Evolutionary conservation across 257 asterid genomes (phyloP), one percentile per base, ranked within the genome.

Genomic region (Petrea volubilis): DNA sequence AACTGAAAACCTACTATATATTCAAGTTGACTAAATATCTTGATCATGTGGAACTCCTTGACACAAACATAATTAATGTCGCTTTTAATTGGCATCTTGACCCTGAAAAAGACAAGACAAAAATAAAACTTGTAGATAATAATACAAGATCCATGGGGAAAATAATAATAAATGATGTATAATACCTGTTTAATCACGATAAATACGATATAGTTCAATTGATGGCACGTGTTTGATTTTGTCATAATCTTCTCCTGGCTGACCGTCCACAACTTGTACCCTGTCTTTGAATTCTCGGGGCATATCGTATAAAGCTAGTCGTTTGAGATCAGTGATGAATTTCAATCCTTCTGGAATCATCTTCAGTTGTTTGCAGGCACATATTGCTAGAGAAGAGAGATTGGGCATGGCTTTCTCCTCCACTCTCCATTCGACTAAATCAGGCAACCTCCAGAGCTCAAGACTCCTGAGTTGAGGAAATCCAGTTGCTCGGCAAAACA

Each of bases 271-370:
- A 11, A 41, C 36, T 28, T 3, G 2, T 23, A 46, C n/a, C 15
- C 70, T 29, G 28, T 58, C 1, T 4, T 0, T 12, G 53, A 58
- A 31, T 0, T 23, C 36, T 44, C 17, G 8, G 4, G 62, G 38
- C 67, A 69, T 29, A 0, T 10, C 14, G 2, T 2, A 0, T 56
- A 66, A 25, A 0, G 0, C 7, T 25, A 76, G 1, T 3, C 21
- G 10, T 53, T 41, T 3, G 29, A 71, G 68, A 29, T 57, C 1
- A 12, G 62, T 7, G 25, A 53, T 27, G 34, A 64, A 55, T 15
- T 14, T 57, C 44, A 77, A 41, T 41, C 71, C 75, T 8, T 71
- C 47, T 2, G 75, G 73, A 62, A 77, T 53, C 72, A 47, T 77
- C 41, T 18, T 44, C 14, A 66, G 34, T 15, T 44, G 4, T 0